phyloP scores from a whole-genome alignment of 148 eudicot species.

The Camellia granthamiana region DNA sequence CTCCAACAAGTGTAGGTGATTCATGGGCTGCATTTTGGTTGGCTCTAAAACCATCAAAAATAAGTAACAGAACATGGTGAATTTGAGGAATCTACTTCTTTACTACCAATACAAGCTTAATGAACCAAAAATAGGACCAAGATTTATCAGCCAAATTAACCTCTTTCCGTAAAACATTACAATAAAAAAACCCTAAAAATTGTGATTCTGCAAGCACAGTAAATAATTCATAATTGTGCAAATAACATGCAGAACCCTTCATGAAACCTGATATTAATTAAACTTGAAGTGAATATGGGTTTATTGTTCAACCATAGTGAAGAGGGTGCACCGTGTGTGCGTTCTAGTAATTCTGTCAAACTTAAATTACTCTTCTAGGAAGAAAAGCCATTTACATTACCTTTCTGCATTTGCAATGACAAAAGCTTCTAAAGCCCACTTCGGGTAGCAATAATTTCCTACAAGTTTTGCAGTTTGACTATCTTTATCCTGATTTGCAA shows the following conservation, averaged over 20 bases:
- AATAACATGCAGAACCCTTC: neutral
- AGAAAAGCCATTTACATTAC: conserved; percentile 28
- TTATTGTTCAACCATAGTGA: neutral
- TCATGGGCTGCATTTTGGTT: neutral
- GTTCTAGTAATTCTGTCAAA: neutral
- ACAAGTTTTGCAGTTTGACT: conserved; percentile 36
- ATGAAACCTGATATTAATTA: neutral
- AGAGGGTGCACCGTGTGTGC: neutral
- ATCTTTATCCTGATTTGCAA: conserved; percentile 77
- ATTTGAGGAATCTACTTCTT: no score
- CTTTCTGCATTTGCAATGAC: conserved; percentile 87
- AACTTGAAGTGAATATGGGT: neutral
- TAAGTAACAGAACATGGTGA: neutral
- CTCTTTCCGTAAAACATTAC: no score
- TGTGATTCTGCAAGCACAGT: neutral
- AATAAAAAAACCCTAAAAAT: no score
- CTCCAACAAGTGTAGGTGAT: neutral
- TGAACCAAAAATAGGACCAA: no score
- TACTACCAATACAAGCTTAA: no score
- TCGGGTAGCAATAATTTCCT: conserved; percentile 54
- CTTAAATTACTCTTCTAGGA: neutral
- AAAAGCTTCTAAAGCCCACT: conserved; percentile 93
- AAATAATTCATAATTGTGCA: neutral
- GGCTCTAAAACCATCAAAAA: neutral
- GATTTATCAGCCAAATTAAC: no score